phyloP scores from a whole-genome alignment of 805 yeast species.

The Ogataea ganodermae region DNA sequence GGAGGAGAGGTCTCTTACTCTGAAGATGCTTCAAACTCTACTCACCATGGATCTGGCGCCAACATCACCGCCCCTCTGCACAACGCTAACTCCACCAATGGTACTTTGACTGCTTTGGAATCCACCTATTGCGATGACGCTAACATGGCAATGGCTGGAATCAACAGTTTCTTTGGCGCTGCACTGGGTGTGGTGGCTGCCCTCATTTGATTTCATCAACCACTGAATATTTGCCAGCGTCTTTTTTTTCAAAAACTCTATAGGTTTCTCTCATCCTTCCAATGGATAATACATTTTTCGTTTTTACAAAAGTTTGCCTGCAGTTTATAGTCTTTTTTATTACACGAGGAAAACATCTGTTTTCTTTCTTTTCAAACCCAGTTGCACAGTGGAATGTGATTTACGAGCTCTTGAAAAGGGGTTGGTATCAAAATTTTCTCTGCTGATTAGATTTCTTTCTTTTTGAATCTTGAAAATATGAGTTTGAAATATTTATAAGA shows the following conservation, averaged over 20 bases:
- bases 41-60: constrained; percentile 6
- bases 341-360: too few relatives aligned
- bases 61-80: constrained; percentile 9
- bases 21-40: constrained; percentile 10
- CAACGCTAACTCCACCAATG: constrained; percentile 17
- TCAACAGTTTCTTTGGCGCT: constrained; percentile 21
- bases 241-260: neutral
- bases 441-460: too few relatives aligned
- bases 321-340: neutral
- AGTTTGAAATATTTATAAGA: too few relatives aligned
- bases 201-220: constrained; percentile 16
- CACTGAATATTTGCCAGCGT: neutral
- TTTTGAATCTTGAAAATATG: too few relatives aligned
- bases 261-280: constrained; percentile 3
- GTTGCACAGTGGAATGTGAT: neutral
- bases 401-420: too few relatives aligned
- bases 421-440: too few relatives aligned
- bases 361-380: neutral
- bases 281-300: constrained; percentile 16
- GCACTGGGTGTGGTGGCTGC: constrained; percentile 28
- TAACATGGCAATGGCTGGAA: constrained; percentile 17
- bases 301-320: constrained; percentile 7
- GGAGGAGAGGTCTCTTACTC: constrained; percentile 5
- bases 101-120: constrained; percentile 18
- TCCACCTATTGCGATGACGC: constrained; percentile 28